Evolutionary conservation across 176 grass and related monocot species (phyloP).

Genomic region (Oryza longistaminata): DNA sequence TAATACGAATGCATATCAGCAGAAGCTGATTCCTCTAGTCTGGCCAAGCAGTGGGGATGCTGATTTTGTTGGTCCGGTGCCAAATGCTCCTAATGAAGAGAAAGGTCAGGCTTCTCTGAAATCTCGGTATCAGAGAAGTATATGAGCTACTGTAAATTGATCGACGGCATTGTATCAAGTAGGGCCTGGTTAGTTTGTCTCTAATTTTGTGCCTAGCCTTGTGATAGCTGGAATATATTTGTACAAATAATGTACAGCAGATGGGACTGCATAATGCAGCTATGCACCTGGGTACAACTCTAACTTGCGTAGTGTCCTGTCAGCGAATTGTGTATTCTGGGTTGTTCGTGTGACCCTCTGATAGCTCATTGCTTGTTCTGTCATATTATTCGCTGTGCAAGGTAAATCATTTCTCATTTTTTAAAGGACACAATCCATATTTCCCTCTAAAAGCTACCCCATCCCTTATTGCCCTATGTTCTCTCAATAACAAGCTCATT

Average conservation of each 20-base stretch:
- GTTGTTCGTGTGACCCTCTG: background rate
- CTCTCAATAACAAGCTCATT: no score
- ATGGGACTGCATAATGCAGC: constrained; percentile 33
- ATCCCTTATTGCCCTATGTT: no score
- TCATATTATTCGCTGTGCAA: background rate
- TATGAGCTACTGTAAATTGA: constrained; percentile 53
- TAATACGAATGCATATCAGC: constrained; percentile 53
- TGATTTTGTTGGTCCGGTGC: constrained; percentile 2
- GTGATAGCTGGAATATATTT: constrained; percentile 47
- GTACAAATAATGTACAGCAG: constrained; percentile 65
- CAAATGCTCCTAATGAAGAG: constrained; percentile 42
- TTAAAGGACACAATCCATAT: no score
- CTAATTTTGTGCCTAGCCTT: constrained; percentile 48
- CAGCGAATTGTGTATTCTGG: constrained; percentile 27
- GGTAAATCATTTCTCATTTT: background rate
- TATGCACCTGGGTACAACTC: constrained; percentile 29
- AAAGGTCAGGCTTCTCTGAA: constrained; percentile 43
- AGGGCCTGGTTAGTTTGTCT: constrained; percentile 41
- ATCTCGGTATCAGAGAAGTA: constrained; percentile 74
- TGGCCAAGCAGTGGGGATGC: constrained; percentile 50
- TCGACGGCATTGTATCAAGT: constrained; percentile 26
- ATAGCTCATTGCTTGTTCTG: background rate
- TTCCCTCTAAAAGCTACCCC: no score
- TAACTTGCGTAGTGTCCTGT: constrained; percentile 22
- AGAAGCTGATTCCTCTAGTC: constrained; percentile 52